Evolutionary conservation across 2,329 filamentous ascomycete species (phyloP).

Genomic region (Mycocentrospora acerina): DNA sequence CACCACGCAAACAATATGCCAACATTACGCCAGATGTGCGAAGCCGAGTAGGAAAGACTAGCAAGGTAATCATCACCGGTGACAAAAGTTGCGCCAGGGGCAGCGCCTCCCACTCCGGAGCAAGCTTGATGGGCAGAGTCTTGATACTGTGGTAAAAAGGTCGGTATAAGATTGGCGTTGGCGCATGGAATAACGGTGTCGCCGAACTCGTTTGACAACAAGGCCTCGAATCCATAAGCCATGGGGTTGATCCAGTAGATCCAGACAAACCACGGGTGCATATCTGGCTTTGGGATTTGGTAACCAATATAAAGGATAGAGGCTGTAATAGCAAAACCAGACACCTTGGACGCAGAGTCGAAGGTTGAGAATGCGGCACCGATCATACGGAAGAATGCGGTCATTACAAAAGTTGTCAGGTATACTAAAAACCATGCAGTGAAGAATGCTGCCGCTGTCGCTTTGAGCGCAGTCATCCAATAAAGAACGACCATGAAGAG

Average conservation of each 20-base stretch:
- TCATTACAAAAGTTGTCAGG: slow-evolving; percentile 71
- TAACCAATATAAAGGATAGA: slow-evolving; percentile 66
- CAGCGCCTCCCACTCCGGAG: slow-evolving; percentile 60
- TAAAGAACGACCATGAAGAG: slow-evolving; percentile 68
- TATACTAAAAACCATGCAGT: slow-evolving; percentile 76
- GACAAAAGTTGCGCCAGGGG: slow-evolving; percentile 51
- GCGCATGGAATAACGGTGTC: slow-evolving; percentile 51
- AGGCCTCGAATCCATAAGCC: slow-evolving; percentile 73
- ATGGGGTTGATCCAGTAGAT: slow-evolving; percentile 74
- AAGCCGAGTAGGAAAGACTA: slow-evolving; percentile 48
- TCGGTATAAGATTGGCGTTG: slow-evolving; percentile 53
- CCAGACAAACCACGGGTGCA: slow-evolving; percentile 56
- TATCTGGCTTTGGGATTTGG: slow-evolving; percentile 49
- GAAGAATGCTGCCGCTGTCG: slow-evolving; percentile 75
- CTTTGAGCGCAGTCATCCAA: slow-evolving; percentile 78
- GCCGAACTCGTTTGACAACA: slow-evolving; percentile 70
- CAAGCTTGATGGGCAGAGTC: slow-evolving; percentile 52
- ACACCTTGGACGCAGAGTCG: slow-evolving; percentile 58
- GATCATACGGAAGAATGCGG: slow-evolving; percentile 77
- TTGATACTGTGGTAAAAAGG: slow-evolving; percentile 50
- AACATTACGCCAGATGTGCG: slow-evolving; percentile 42
- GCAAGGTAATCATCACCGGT: slow-evolving; percentile 61
- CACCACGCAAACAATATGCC: slow-evolving; percentile 49
- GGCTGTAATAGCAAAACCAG: slow-evolving; percentile 57
- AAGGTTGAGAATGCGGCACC: slow-evolving; percentile 66